Evolutionary conservation across 371 early-diverging fungal genomes (phyloP).

Genomic region (Rhizopus sp.): DNA sequence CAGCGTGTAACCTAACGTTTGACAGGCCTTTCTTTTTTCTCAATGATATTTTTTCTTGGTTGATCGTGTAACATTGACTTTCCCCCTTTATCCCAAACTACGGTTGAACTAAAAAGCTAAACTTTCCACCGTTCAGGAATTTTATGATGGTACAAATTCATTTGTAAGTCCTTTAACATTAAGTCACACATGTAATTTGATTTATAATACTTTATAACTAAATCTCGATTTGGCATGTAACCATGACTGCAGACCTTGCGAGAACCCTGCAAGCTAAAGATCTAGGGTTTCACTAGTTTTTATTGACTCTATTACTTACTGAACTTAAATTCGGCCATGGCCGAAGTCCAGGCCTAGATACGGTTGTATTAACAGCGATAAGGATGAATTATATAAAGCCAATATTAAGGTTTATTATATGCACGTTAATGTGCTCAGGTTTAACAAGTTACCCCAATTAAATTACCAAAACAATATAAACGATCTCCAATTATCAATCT

Average conservation of each 20-base stretch:
- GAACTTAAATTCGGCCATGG: constrained; percentile 2
- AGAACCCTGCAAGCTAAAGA: background rate
- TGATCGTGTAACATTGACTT: constrained; percentile 9
- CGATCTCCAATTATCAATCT: background rate
- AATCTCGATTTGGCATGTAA: background rate
- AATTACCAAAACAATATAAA: too few species aligned
- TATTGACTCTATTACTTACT: constrained; percentile 4
- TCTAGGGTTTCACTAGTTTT: constrained; percentile 2
- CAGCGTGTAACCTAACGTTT: constrained; percentile 20
- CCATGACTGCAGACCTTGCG: background rate
- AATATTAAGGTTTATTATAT: too few species aligned
- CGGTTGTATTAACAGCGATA: background rate
- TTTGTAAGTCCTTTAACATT: constrained; percentile 1
- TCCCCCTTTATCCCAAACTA: constrained; percentile 20
- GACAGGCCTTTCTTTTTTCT: constrained; percentile 14
- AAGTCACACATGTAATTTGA: background rate
- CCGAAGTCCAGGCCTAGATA: constrained; percentile 4
- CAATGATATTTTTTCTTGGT: background rate
- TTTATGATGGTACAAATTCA: constrained; percentile 23
- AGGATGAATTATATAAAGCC: too few species aligned
- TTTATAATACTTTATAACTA: background rate
- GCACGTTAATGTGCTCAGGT: too few species aligned
- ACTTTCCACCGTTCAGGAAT: constrained; percentile 24
- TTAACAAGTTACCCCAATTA: too few species aligned
- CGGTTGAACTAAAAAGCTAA: constrained; percentile 14